Evolutionary conservation across 805 yeast species (phyloP).

Genomic region (Hagleromyces aurorensis): DNA sequence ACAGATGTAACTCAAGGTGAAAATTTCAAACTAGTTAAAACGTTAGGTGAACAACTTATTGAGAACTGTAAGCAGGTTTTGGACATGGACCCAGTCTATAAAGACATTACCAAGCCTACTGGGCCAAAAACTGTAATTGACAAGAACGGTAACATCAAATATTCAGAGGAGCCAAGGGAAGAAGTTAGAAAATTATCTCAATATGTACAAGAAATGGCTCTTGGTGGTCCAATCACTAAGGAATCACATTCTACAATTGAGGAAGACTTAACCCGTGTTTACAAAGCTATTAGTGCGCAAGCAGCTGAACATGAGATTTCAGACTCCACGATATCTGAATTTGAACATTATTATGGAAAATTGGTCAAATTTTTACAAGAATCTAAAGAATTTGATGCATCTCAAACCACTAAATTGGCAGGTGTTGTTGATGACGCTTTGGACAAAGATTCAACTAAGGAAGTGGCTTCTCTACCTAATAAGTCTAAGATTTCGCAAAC

Average conservation of each 20-base stretch:
- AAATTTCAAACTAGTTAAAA: slow-evolving; percentile 84
- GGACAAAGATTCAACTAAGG: slow-evolving; percentile 54
- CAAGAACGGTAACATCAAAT: slow-evolving; percentile 77
- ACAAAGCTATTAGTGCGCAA: slow-evolving; percentile 73
- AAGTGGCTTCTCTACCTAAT: slow-evolving; percentile 78
- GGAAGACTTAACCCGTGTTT: slow-evolving; percentile 77
- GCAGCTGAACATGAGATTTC: slow-evolving; percentile 40
- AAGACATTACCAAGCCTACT: slow-evolving; percentile 89
- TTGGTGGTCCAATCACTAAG: slow-evolving; percentile 80
- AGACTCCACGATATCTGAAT: slow-evolving; percentile 58
- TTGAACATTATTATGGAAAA: slow-evolving; percentile 63
- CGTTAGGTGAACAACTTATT: slow-evolving; percentile 85
- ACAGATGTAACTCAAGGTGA: slow-evolving; percentile 78
- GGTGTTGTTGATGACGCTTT: slow-evolving; percentile 44
- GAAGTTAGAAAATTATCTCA: slow-evolving; percentile 91
- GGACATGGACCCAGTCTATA: slow-evolving; percentile 81
- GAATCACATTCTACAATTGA: slow-evolving; percentile 63
- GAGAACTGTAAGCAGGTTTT: slow-evolving; percentile 89
- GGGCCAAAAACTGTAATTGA: slow-evolving; percentile 91
- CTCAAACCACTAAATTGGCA: slow-evolving; percentile 51
- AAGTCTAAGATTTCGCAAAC: slow-evolving; percentile 61
- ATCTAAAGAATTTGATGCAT: slow-evolving; percentile 62
- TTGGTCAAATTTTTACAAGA: slow-evolving; percentile 61
- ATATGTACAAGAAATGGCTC: slow-evolving; percentile 93
- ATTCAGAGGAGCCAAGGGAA: slow-evolving; percentile 80